These are phyloP conservation scores for Amanita polypyramis DNA, from an alignment of 768 basidiomycete species.

Conservation along the genomic window DNA sequence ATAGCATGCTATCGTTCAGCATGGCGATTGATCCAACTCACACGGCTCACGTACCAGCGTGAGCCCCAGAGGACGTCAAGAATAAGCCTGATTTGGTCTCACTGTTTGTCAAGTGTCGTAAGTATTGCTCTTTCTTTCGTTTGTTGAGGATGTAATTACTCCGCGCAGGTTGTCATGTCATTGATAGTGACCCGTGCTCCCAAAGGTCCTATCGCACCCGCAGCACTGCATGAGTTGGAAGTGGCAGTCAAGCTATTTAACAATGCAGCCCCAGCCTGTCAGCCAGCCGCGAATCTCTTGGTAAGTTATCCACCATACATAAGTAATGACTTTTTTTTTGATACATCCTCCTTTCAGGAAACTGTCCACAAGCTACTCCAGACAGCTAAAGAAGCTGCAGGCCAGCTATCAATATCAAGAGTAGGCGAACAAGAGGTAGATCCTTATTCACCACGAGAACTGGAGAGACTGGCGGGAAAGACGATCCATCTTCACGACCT, in stretches of 20 bases:
- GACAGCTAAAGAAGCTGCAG: conserved; percentile 33
- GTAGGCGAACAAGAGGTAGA: conserved; percentile 13
- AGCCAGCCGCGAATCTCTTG: conserved; percentile 33
- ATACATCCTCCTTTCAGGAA: conserved; percentile 19
- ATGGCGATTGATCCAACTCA: conserved; percentile 48
- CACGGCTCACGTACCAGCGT: conserved; percentile 30
- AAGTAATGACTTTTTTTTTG: not conserved
- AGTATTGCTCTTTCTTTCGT: conserved; percentile 13
- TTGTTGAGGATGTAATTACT: not conserved
- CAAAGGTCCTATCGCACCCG: conserved; percentile 32
- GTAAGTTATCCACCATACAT: conserved; percentile 19
- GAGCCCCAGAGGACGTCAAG: conserved; percentile 34
- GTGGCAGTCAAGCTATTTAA: conserved; percentile 33
- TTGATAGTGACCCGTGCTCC: conserved; percentile 42
- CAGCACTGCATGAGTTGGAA: conserved; percentile 40
- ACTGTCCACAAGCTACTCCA: conserved; percentile 28
- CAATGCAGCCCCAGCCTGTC: conserved; percentile 32
- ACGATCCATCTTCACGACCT: conserved; percentile 18
- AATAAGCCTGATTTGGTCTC: conserved; percentile 51
- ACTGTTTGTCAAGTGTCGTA: conserved; percentile 54
- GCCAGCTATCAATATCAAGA: conserved; percentile 14
- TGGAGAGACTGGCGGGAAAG: conserved; percentile 46
- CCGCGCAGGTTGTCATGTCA: conserved; percentile 45
- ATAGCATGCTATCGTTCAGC: conserved; percentile 65
- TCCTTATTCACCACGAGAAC: conserved; percentile 30